A percentile compares a stretch with the other conserved stretches of the same genome.
Conservation (phyloP, 2,329 filamentous ascomycete species). For the Stemphylium beticola region DNA sequence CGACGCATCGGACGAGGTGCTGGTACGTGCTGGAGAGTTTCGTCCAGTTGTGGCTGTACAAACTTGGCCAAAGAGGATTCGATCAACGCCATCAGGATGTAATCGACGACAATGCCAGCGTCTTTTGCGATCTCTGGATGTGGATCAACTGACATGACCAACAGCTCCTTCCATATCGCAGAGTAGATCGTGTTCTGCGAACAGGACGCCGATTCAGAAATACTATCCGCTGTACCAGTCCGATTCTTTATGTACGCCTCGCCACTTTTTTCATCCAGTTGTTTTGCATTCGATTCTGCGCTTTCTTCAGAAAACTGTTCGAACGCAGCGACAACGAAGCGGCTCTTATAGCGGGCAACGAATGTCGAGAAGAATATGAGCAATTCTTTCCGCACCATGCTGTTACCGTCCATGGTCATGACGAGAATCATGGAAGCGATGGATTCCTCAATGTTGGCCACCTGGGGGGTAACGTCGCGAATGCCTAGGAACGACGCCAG, state of each 20-base stretch:
- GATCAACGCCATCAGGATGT: constrained; percentile 77
- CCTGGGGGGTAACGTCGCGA: constrained; percentile 87
- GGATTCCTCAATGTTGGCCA: constrained; percentile 87
- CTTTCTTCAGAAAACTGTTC: constrained; percentile 88
- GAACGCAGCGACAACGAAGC: constrained; percentile 89
- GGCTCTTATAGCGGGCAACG: constrained; percentile 86
- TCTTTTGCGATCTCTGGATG: constrained; percentile 91
- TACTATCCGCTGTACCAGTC: constrained; percentile 14
- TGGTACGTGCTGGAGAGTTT: constrained; percentile 60
- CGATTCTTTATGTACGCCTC: constrained; percentile 42
- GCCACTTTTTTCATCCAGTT: constrained; percentile 31
- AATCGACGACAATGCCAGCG: constrained; percentile 84
- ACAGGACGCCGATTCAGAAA: constrained; percentile 27
- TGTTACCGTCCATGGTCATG: constrained; percentile 92
- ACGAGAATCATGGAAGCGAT: constrained; percentile 88
- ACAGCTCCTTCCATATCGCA: constrained; percentile 90
- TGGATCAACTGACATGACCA: constrained; percentile 90
- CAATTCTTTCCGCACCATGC: constrained; percentile 91
- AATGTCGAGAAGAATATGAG: constrained; percentile 94
- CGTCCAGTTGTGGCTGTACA: constrained; percentile 75
- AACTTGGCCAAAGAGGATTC: constrained; percentile 75
- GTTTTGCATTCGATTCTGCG: constrained; percentile 19
- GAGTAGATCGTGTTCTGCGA: constrained; percentile 91
- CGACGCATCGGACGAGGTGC: constrained; percentile 55
- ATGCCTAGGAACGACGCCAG: constrained; percentile 95